Base-by-base conservation (phyloP, 2,329 filamentous ascomycete genomes). In the Diaporthe humulicola region DNA sequence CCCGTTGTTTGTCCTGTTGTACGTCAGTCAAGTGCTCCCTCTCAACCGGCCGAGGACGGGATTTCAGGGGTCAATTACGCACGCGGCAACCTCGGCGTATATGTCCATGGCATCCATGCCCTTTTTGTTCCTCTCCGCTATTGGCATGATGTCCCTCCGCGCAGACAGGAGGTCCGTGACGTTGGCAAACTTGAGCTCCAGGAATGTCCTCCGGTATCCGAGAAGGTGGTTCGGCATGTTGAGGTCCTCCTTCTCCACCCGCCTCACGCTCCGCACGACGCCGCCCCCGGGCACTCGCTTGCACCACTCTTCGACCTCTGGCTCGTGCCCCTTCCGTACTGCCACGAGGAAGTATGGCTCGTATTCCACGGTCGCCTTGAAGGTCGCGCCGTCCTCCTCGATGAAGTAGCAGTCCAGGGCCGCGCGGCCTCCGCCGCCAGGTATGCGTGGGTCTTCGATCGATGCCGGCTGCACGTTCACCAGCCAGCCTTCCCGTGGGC, bases 401-500 rank as follows among this genome's bases (percentile, higher is more conserved):
- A 99, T 93, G 85, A 99, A 99, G 87, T 98, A 99, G 85, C 95
- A 98, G 85, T 99, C 97, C 73, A 99, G 91, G 12, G 95, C 97
- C 1, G 97, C 94, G 77, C 95, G 92, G 50, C 97, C 97, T 74
- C 94, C 94, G 50, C 97, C 97, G 75, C 95, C 94, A 1, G 94
- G 93, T 60, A 94, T 90, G 79, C 95, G 94, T 22, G 96, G 90
- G 82, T 98, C 96, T 83, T 98, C 88, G 87, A 99, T 89, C 17
- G 92, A 91, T 0, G 97, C 98, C 52, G 95, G 92, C 82, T 98
- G 95, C 86, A 98, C 94, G 81, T 98, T 99, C 79, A 96, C 95
- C 5, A 99, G 90, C 97, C 97, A 99, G 77, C 97, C 90, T 81
- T 92, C 94, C 79, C 87, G 88, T 85, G 93, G 95, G 82, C 94